These are phyloP conservation scores for Massariosphaeria phaeospora DNA, from an alignment of 495 filamentous ascomycete genomes.

Conservation along the genomic window DNA sequence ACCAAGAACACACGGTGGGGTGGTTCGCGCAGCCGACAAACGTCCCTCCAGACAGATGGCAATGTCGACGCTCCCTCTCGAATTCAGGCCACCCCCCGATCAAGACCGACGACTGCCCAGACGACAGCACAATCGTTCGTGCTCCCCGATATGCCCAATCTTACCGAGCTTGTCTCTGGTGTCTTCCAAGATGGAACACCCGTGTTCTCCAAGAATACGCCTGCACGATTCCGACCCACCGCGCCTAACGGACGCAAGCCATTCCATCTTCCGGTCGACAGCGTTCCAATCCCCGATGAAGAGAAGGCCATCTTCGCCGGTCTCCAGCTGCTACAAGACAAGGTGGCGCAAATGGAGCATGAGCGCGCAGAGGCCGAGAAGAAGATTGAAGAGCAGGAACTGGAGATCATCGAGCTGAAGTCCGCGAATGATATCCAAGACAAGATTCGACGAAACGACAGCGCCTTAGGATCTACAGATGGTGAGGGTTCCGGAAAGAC, in stretches of 20 bases:
- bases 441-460: conserved; percentile 45
- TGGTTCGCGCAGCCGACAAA: conserved; percentile 45
- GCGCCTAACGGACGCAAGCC: conserved; percentile 38
- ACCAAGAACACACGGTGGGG: conserved; percentile 55
- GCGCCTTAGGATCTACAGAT: conserved; percentile 45
- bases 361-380: conserved; percentile 55
- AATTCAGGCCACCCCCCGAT: conserved; percentile 10
- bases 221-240: conserved; percentile 54
- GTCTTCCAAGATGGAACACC: conserved; percentile 62
- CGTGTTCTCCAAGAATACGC: conserved; percentile 52
- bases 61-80: conserved; percentile 6
- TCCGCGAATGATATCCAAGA: conserved; percentile 45
- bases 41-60: conserved; percentile 33
- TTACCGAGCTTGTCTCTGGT: conserved; percentile 67
- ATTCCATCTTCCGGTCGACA: conserved; percentile 49
- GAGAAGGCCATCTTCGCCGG: conserved; percentile 67
- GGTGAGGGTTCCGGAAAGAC: conserved; percentile 37
- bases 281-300: conserved; percentile 62
- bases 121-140: conserved; percentile 55
- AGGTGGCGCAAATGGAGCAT: conserved; percentile 57
- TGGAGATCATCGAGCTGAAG: conserved; percentile 54
- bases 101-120: conserved; percentile 28
- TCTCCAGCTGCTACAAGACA: conserved; percentile 61
- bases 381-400: conserved; percentile 51
- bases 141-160: conserved; percentile 63